Conservation (phyloP, 2,329 filamentous ascomycete species). For the Fusarium redolens region DNA sequence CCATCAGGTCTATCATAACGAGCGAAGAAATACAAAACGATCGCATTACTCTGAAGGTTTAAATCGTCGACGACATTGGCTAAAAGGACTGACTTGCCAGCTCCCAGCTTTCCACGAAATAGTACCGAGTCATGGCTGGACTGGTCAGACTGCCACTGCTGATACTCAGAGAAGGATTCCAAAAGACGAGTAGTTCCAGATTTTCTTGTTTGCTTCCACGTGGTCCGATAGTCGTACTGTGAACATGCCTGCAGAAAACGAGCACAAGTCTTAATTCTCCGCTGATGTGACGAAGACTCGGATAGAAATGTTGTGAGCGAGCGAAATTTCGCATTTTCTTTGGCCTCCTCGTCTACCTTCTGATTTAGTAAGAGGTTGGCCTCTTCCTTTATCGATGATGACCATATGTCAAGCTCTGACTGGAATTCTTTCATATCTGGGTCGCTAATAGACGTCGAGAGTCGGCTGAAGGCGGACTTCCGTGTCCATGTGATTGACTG, state of each 20-base stretch:
- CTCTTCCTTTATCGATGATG: conserved; percentile 51
- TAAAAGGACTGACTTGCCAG: conserved; percentile 58
- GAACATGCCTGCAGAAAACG: conserved; percentile 55
- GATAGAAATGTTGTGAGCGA: background rate
- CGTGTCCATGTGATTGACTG: conserved; percentile 48
- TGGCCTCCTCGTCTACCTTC: conserved; percentile 27
- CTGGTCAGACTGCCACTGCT: conserved; percentile 20
- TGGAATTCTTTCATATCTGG: conserved; percentile 48
- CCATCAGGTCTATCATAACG: conserved; percentile 46
- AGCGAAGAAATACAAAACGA: conserved; percentile 49
- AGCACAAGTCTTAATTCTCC: conserved; percentile 24
- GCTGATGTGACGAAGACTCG: background rate
- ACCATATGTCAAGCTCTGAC: conserved; percentile 50
- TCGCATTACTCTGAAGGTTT: conserved; percentile 21
- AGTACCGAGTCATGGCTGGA: conserved; percentile 45
- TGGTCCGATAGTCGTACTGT: conserved; percentile 52
- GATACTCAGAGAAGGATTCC: conserved; percentile 11
- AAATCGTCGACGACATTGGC: conserved; percentile 58
- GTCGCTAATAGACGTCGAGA: conserved; percentile 48
- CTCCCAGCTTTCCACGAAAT: conserved; percentile 55
- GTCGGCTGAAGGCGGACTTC: conserved; percentile 47
- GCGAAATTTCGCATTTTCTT: conserved; percentile 42
- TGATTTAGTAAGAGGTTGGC: conserved; percentile 40
- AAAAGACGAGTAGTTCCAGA: conserved; percentile 49
- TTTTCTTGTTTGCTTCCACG: conserved; percentile 57